Conservation (phyloP, 1,284 basidiomycete species). For the Caloboletus firmus region DNA sequence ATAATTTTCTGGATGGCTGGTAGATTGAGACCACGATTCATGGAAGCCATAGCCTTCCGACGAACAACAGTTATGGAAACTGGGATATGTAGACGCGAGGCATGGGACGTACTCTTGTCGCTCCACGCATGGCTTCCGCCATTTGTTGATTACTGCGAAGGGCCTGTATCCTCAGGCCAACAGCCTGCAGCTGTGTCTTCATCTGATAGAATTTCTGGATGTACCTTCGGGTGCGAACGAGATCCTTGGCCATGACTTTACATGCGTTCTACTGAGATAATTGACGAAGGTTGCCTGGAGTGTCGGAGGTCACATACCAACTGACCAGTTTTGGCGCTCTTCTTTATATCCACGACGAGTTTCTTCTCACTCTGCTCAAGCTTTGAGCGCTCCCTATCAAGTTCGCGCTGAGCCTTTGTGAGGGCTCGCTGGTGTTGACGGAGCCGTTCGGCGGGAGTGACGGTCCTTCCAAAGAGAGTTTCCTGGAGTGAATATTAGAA, state of each 20-base stretch:
- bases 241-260: constrained; percentile 99
- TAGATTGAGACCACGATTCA: constrained; percentile 95
- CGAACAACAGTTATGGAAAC: constrained; percentile 1
- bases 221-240: constrained; percentile 93
- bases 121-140: constrained; percentile 99
- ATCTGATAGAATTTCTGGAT: constrained; percentile 99
- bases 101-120: constrained; percentile 73
- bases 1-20: constrained; percentile 95
- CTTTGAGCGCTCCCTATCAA: constrained; percentile 93
- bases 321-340: constrained; percentile 93
- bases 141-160: constrained; percentile 97
- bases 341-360: constrained; percentile 92
- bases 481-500: constrained; percentile 54
- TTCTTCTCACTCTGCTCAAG: constrained; percentile 96
- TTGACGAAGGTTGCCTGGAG: constrained; percentile 9
- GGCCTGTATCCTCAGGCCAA: constrained; percentile 94
- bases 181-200: constrained; percentile 97
- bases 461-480: constrained; percentile 89
- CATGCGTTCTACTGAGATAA: constrained; percentile 77
- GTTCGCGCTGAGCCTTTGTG: constrained; percentile 94
- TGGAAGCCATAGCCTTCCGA: constrained; percentile 91
- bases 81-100: constrained; percentile 1
- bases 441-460: constrained; percentile 94
- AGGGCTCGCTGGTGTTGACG: constrained; percentile 95
- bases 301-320: constrained; percentile 59